Evolutionary conservation across 345 rosid genomes (phyloP).

Genomic region (Triadica sebifera): DNA sequence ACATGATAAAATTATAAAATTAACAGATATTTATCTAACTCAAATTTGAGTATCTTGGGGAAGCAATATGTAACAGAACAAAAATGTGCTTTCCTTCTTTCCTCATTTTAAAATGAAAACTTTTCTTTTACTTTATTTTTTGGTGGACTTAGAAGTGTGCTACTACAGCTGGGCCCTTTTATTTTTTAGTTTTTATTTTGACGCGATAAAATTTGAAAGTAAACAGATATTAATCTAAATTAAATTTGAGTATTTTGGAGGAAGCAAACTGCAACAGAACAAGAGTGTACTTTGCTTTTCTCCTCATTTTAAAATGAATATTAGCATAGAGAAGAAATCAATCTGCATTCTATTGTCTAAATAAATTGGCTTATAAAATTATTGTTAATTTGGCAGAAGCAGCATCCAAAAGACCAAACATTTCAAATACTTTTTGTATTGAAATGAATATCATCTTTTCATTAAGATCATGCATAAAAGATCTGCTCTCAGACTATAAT

Average conservation of each 20-base stretch:
- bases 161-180: not conserved
- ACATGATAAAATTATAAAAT: not conserved
- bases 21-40: not conserved
- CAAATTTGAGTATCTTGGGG: not conserved
- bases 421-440: not conserved
- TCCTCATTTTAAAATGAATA: not conserved
- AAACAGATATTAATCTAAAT: not conserved
- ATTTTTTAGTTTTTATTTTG: not conserved
- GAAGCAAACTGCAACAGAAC: slow-evolving; percentile 9
- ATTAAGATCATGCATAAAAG: not conserved
- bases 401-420: not conserved
- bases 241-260: not conserved
- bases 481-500: not conserved
- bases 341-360: not conserved
- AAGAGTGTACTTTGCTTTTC: not conserved
- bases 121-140: not conserved
- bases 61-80: not conserved
- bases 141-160: too few species aligned
- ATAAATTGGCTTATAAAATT: not conserved
- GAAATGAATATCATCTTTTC: not conserved
- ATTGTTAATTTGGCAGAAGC: not conserved
- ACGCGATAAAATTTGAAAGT: not conserved
- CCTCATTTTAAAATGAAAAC: not conserved
- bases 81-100: not conserved
- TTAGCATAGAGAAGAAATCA: not conserved